Conservation (phyloP, 192 early-diverging fungal genomes). For the Rhizophagus prolifer region DNA sequence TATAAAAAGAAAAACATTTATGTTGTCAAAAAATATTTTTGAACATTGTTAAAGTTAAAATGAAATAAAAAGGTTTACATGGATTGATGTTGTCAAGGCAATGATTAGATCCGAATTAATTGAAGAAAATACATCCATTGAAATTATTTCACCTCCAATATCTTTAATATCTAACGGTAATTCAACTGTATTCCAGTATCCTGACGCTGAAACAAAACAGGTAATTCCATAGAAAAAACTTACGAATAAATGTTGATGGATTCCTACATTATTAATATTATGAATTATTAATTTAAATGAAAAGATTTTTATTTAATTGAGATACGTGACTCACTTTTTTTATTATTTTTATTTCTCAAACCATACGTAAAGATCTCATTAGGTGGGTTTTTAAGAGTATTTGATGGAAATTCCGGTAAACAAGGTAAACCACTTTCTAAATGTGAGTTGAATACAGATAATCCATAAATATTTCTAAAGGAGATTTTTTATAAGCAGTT, state of each 20-base stretch:
- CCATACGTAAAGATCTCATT: not conserved
- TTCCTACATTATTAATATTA: not conserved
- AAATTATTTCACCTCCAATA: constrained; percentile 31
- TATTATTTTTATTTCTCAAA: not conserved
- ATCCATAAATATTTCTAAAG: not conserved
- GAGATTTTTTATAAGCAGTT: not conserved
- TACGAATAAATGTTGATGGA: constrained; percentile 13
- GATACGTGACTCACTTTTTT: not conserved
- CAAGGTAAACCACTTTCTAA: not conserved
- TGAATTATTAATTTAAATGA: not conserved
- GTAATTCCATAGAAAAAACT: constrained; percentile 23
- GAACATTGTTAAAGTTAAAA: not conserved
- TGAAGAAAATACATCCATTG: constrained; percentile 14
- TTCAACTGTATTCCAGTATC: constrained; percentile 22
- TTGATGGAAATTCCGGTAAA: constrained; percentile 5
- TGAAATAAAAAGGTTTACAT: not conserved
- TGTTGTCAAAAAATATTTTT: not conserved
- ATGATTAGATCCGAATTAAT: constrained; percentile 3
- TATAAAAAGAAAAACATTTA: not conserved
- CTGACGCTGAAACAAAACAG: constrained; percentile 8
- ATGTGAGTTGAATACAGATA: not conserved
- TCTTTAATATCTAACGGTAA: constrained; percentile 9
- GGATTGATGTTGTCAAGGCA: constrained; percentile 12
- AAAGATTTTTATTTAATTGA: not conserved
- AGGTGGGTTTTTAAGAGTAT: not conserved